phyloP scores from a whole-genome alignment of 257 asterid species.

The Jaltomata sinuosa region DNA sequence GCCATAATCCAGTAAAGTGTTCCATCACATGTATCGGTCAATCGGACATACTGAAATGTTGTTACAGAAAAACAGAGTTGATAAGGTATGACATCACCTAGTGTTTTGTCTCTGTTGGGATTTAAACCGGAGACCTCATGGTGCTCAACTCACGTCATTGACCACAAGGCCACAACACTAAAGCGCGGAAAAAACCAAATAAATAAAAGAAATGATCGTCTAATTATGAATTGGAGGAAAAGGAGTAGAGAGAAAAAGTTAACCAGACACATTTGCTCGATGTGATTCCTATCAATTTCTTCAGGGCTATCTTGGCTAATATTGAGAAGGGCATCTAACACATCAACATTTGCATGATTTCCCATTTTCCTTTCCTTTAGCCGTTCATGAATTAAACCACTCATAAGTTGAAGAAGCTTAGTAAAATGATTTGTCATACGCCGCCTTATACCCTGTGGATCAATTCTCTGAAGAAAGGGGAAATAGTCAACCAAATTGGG shows the following conservation, averaged over 20 bases:
- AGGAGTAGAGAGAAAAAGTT: background rate
- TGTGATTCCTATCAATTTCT: constrained; percentile 50
- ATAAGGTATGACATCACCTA: too few species aligned
- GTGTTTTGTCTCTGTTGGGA: too few species aligned
- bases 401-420: constrained; percentile 25
- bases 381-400: constrained; percentile 26
- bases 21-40: background rate
- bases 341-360: constrained; percentile 16
- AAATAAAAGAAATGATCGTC: background rate
- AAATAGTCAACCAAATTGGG: constrained; percentile 47
- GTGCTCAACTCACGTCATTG: too few species aligned
- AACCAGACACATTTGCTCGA: constrained; percentile 66
- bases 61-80: background rate
- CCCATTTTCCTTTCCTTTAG: constrained; percentile 9
- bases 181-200: background rate
- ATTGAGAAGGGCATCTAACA: constrained; percentile 13
- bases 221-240: background rate
- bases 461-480: constrained; percentile 26
- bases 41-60: background rate
- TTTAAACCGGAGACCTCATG: too few species aligned
- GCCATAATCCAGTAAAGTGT: too few species aligned
- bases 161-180: too few species aligned
- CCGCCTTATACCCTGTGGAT: constrained; percentile 37
- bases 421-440: constrained; percentile 9
- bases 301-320: constrained; percentile 34